Evolutionary conservation across 2,329 filamentous ascomycete genomes (phyloP).

Genomic region (Chaetomium strumarium): DNA sequence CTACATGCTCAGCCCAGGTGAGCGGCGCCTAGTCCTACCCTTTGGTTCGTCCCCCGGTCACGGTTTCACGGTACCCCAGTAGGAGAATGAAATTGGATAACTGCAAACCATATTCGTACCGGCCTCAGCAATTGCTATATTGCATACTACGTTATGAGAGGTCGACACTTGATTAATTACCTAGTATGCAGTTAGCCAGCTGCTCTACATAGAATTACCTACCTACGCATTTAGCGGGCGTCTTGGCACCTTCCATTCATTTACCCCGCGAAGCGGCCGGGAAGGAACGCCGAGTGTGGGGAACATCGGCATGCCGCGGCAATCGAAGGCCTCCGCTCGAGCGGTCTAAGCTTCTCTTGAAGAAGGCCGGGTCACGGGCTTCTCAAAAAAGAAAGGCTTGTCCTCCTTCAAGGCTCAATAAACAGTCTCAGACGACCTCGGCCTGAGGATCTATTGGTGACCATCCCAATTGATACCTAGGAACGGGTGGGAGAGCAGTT

Average conservation of each 20-base stretch:
- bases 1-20: no score
- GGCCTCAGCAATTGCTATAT: neutral
- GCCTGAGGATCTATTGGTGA: constrained; percentile 5
- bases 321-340: constrained; percentile 16
- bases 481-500: constrained; percentile 9
- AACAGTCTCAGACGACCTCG: constrained; percentile 3
- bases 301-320: constrained; percentile 23
- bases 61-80: no score
- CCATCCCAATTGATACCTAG: constrained; percentile 22
- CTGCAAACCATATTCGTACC: no score
- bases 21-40: no score
- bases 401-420: neutral
- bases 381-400: neutral
- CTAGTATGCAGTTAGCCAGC: no score
- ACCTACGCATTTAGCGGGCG: no score
- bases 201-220: no score
- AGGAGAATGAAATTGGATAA: no score
- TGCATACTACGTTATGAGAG: no score
- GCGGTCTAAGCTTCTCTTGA: constrained; percentile 16
- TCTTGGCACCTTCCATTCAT: neutral
- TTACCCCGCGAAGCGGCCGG: neutral
- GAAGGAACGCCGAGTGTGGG: neutral
- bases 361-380: neutral
- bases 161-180: no score
- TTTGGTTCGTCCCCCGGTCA: no score